Evolutionary conservation across 1,284 basidiomycete species (phyloP).

Genomic region (Cystobasidiaceae sp.): DNA sequence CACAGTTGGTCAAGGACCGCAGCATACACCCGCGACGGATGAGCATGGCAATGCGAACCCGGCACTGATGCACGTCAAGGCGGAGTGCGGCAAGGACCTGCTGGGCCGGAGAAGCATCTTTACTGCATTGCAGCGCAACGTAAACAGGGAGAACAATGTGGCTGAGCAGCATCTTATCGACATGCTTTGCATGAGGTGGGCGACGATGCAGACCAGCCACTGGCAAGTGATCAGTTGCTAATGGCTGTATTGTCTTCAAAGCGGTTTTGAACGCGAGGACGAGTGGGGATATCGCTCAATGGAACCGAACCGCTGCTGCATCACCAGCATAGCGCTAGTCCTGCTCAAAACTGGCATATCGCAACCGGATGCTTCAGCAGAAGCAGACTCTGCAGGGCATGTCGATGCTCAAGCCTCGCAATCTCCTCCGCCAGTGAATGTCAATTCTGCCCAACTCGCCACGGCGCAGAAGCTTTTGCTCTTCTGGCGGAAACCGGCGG

Average conservation of each 20-base stretch:
- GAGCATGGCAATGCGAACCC: slow-evolving; percentile 71
- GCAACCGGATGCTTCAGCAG: slow-evolving; percentile 52
- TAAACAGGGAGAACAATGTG: slow-evolving; percentile 98
- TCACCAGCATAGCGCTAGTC: slow-evolving; percentile 95
- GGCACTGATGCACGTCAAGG: slow-evolving; percentile 68
- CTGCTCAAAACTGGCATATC: slow-evolving; percentile 94
- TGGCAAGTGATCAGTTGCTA: neutral
- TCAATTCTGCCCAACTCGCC: slow-evolving; percentile 88
- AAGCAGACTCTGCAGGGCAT: slow-evolving; percentile 8
- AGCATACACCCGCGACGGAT: slow-evolving; percentile 54
- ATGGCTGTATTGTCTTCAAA: neutral
- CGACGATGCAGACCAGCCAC: slow-evolving; percentile 28
- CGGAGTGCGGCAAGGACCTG: slow-evolving; percentile 76
- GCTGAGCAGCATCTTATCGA: slow-evolving; percentile 99
- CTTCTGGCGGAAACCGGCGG: slow-evolving; percentile 98
- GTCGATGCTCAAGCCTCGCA: neutral
- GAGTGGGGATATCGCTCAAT: slow-evolving; percentile 94
- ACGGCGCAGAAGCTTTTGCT: slow-evolving; percentile 95
- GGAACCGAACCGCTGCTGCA: slow-evolving; percentile 92
- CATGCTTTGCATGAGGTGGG: slow-evolving; percentile 98
- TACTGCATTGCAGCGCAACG: slow-evolving; percentile 94
- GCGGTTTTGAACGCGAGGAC: slow-evolving; percentile 81
- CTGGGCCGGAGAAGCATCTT: slow-evolving; percentile 90
- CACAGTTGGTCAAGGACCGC: neutral
- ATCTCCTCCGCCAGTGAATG: slow-evolving; percentile 53